A percentile compares a stretch with the other conserved stretches of the same genome.
These are phyloP conservation scores for Lentinula sp. DNA, from an alignment of 768 basidiomycete species.

Conservation along the genomic window DNA sequence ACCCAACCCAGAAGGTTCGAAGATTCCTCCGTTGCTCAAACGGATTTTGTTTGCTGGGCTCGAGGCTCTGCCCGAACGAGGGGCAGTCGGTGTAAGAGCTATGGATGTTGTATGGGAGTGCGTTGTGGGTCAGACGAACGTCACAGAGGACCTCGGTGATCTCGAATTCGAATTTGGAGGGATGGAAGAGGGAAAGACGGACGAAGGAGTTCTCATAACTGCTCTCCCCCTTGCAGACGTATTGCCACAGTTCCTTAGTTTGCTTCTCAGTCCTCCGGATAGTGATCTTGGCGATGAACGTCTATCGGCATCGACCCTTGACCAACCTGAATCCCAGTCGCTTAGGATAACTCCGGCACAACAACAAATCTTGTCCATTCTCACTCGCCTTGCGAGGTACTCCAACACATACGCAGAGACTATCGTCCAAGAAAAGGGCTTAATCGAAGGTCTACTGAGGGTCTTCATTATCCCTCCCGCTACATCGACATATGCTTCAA, in stretches of 20 bases:
- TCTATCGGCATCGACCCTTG: background rate
- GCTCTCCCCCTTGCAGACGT: constrained; percentile 36
- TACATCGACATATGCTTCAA: background rate
- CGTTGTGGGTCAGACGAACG: constrained; percentile 47
- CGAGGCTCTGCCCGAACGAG: constrained; percentile 59
- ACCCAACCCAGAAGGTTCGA: constrained; percentile 17
- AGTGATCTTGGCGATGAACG: background rate
- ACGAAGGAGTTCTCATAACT: constrained; percentile 21
- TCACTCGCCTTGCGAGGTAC: constrained; percentile 49
- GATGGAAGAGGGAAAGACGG: constrained; percentile 39
- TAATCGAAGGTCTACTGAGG: background rate
- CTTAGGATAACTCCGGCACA: constrained; percentile 20
- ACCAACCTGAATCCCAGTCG: background rate
- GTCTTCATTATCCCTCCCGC: background rate
- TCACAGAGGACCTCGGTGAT: constrained; percentile 25
- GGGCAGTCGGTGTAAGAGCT: constrained; percentile 60
- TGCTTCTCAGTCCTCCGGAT: constrained; percentile 13
- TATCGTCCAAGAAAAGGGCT: constrained; percentile 26
- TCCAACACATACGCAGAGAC: constrained; percentile 48
- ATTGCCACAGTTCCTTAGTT: constrained; percentile 44
- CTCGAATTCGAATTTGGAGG: constrained; percentile 28
- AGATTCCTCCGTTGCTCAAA: constrained; percentile 36
- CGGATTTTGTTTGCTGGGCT: constrained; percentile 63
- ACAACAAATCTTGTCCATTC: constrained; percentile 49
- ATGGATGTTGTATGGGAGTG: constrained; percentile 73